Evolutionary conservation across 2,329 filamentous ascomycete species (phyloP), one percentile per base, ranked within the genome.

Genomic region (Trichoderma koningiopsis): DNA sequence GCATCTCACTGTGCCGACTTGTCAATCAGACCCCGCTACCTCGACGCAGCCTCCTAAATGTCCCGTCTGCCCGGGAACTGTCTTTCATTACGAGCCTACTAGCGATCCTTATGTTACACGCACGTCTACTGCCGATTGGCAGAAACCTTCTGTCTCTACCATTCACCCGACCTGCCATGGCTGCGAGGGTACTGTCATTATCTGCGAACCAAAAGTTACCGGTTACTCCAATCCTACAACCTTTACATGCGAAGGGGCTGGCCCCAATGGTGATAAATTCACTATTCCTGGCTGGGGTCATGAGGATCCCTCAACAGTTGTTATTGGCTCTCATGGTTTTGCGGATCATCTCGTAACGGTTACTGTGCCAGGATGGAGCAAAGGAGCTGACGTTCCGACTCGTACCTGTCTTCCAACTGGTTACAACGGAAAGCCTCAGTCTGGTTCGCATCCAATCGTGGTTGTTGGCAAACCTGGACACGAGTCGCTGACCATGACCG

Each of bases 41-140:
- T 73, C 71, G 8, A 75, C 73, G 49, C 72, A 72, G 27, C 55
- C 70, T 1, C 74, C 74, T 0, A 62, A 61, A 5, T 76, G 73
- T 37, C 71, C 72, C 24, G 73, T 56, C 22, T 76, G 74, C 49
- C 55, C 59, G 24, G 74, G 74, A 35, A 77, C 75, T 29, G 72
- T 77, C 60, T 73, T 73, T 57, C 57, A 70, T 69, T 76, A 74
- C 49, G 65, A 77, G 56, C 71, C 74, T 13, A 76, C 75, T 10
- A 69, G 73, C 16, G 69, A 72, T 8, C 70, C 71, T 6, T 76
- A 71, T 55, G 72, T 72, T 16, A 77, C 75, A 14, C n/a, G 73
- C 22, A 77, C 72, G 1, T 73, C 72, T 6, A 61, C 68, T 35
- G 68, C 68, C 16, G 43, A 66, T 19, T 65, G 64, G 4, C 52